phyloP scores from a whole-genome alignment of 495 filamentous ascomycete species.

The Podospora pseudopauciseta region DNA sequence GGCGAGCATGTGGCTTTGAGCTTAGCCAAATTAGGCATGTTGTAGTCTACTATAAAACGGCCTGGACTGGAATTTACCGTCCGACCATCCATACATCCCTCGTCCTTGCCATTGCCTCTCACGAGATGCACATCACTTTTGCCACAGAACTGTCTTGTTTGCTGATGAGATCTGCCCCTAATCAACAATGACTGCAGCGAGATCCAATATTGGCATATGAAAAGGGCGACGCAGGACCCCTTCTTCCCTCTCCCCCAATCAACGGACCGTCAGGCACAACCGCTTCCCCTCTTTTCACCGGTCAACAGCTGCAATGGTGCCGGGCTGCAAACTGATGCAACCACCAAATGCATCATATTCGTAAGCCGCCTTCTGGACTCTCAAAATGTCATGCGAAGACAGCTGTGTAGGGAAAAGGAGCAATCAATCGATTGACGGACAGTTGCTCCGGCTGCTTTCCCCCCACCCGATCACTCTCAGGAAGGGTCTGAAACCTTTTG shows the following conservation, averaged over 20 bases:
- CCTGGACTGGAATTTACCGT: conserved; percentile 2
- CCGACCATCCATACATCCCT: background rate
- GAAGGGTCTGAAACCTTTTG: background rate
- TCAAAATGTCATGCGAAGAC: background rate
- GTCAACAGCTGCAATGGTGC: background rate
- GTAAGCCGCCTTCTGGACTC: background rate
- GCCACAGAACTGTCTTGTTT: background rate
- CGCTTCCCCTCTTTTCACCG: background rate
- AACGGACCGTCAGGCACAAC: background rate
- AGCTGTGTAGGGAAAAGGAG: background rate
- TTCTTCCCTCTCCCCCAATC: background rate
- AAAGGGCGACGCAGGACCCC: background rate
- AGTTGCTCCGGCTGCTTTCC: background rate
- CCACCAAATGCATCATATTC: background rate
- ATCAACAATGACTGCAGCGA: background rate
- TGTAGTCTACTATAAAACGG: background rate
- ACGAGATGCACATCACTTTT: background rate
- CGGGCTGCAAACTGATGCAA: background rate
- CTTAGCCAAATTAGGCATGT: conserved; percentile 10
- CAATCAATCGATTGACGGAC: background rate
- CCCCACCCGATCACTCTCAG: background rate
- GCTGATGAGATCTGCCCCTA: conserved; percentile 14
- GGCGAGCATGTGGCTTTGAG: background rate
- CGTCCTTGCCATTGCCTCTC: background rate
- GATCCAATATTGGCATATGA: background rate